Base-by-base conservation (phyloP, 1,139 yeast species). In the Scheffersomyces segobiensis region DNA sequence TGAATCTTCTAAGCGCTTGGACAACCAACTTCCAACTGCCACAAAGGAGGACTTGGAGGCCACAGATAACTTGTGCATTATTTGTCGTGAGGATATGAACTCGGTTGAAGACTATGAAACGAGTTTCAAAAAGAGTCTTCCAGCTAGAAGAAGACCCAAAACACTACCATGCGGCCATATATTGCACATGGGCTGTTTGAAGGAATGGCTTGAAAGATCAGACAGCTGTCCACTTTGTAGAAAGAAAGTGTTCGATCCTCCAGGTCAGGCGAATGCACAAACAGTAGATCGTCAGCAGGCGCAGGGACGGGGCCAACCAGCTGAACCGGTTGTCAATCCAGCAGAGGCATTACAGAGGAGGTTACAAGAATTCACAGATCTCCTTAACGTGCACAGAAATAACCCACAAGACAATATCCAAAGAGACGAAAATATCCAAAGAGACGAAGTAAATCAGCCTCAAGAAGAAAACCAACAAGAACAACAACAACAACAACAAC, bases 191-290 rank as follows among this genome's bases (percentile, higher is more conserved):
- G 95, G 97, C 2, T 95, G 99, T 72, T 81, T 95, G 62, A 90
- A 91, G 68, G 90, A 91, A 65, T 95, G 99, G 99, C 79, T 95
- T 64, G 97, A 91, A 68, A 82, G 97, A 63, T 91, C 97, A 0
- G 96, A 89, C 65, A 85, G 87, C 39, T 95, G 99, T 75, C 99
- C 99, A 0, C 86, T 93, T 58, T 95, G 98, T 73, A 81, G 98
- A 63, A 79, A 88, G 20, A 85, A 88, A n/a, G 97, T 93, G 1
- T 78, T 79, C 63, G 66, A 59, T 8, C 51, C 21, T 32, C 55
- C 60, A 21, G 54, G 53, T 56, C 14, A 55, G 53, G 49, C 57
- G 5, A 21, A 21, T 19, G 50, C 50, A 19, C 21, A 21, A 14
- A 21, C 59, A 24, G 57, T 55, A 12, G 49, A 51, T 12, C 56